Evolutionary conservation across 202 grass and related monocot genomes (phyloP), one percentile per base, ranked within the genome.

Genomic region (Brachypodium distachyon): DNA sequence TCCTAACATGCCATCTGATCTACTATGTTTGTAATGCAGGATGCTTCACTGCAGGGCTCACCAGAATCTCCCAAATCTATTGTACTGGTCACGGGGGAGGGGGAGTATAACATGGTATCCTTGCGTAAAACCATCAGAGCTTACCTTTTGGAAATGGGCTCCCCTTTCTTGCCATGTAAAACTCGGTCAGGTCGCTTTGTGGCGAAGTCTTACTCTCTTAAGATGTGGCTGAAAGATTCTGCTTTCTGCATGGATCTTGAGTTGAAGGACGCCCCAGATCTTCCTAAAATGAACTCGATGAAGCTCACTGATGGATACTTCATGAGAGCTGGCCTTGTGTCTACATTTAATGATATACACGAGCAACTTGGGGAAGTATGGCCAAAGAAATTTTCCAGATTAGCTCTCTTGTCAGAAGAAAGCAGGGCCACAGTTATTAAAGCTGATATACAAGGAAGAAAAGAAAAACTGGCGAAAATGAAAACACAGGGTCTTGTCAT

Each of bases 61-160:
- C 94, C 94, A 56, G 94, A 97, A 83, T 88, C 94, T 50, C 91
- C 91, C 51, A 97, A 97, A 89, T 92, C 94, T 84, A 55, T 97
- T 78, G 84, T 94, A 73, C 40, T 97, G 56, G 86, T 97, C 65
- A 97, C 94, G 49, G 94, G 94, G 74, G 90, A 88, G 77, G 88
- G 91, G 44, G 91, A 97, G 72, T 97, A 97, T 79, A 97, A 92
- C 84, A 86, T 84, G 88, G 91, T 97, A 78, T 97, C 94, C 59
- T 81, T 97, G 74, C 70, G 38, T 56, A 97, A 94, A 84, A 92
- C 88, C 33, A 78, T 97, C 41, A 92, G 90, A 84, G 94, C 87
- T 12, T 97, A 90, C 70, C 91, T 97, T 76, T 82, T 81, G 86
- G 91, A 97, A 80, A 94, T 97, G 94, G 94, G 94, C 1, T 92